Evolutionary conservation across 2,329 filamentous ascomycete genomes (phyloP), one percentile per base, ranked within the genome.

Genomic region (Neurospora sp.): DNA sequence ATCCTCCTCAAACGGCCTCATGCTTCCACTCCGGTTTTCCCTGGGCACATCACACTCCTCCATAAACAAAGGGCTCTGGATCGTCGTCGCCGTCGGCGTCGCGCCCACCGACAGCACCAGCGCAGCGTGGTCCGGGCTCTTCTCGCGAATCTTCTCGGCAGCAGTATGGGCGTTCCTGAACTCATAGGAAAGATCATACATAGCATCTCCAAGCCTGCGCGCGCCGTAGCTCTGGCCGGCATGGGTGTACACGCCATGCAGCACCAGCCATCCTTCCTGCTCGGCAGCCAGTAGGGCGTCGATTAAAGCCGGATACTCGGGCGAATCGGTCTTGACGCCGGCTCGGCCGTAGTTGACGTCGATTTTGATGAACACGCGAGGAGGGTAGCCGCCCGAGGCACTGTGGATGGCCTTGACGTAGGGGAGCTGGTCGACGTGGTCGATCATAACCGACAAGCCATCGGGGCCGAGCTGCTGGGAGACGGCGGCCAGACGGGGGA

Each of bases 291-390:
- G 78, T 0, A 85, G 79, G 15, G 76, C 75, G 39, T 79, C 74
- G 46, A 90, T 81, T 1, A 90, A 78, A 0, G 78, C 75, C 1
- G 78, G 76, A 71, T 87, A 84, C 2, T 78, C 79, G 0, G 79
- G 74, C 0, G 86, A 86, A 7, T 80, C 77, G 0, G 87, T 84
- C 1, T 82, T 76, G 0, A 93, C 83, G 23, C 92, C 92, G 0
- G 92, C 91, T 17, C 92, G 89, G 75, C 88, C 84, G 74, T 88
- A 88, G 11, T 91, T 91, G 68, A 91, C 89, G 77, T 95, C 91
- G 46, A 95, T 86, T 75, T 94, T 94, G 75, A 94, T 81, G 76
- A 89, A 92, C 15, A 91, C 81, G 0, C 82, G 83, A 3, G 89
- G 85, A 1, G 80, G 78, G 79, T 17, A 36, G 33, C 33, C 6